Conservation (phyloP, 352 stramenopile species). For the Pythium diclinum region DNA sequence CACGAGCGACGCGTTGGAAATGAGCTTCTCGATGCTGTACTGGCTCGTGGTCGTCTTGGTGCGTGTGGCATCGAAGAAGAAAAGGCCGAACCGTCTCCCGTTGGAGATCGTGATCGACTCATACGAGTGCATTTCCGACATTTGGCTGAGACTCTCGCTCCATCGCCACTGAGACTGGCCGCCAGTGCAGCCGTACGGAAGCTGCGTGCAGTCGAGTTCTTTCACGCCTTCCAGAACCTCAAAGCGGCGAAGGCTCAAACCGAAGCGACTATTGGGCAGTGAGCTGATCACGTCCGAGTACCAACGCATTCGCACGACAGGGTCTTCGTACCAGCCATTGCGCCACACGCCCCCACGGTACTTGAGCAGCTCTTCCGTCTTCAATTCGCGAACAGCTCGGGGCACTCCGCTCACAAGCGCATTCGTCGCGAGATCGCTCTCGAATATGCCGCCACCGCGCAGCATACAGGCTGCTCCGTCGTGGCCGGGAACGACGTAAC, state of each 20-base stretch:
- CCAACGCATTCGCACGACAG: conserved; percentile 12
- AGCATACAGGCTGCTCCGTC: conserved; percentile 30
- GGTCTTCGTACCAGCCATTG: conserved; percentile 15
- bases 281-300: conserved; percentile 28
- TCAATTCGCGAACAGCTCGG: too few relatives aligned
- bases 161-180: too few relatives aligned
- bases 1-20: conserved; percentile 31
- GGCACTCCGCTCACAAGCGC: too few relatives aligned
- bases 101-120: too few relatives aligned
- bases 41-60: conserved; percentile 14
- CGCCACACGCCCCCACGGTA: conserved; percentile 5
- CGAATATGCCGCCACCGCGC: conserved; percentile 17
- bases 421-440: background rate
- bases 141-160: too few relatives aligned
- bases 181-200: background rate
- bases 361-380: conserved; percentile 1
- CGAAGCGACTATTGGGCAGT: too few relatives aligned
- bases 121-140: too few relatives aligned
- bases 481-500: conserved; percentile 17
- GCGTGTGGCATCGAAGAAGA: conserved; percentile 20
- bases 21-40: conserved; percentile 31
- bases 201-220: too few relatives aligned
- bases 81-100: conserved; percentile 27
- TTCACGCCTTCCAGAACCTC: too few relatives aligned
- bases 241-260: too few relatives aligned